These are phyloP conservation scores for Agaricus subrufescens DNA, from an alignment of 768 basidiomycete genomes.

Conservation along the genomic window DNA sequence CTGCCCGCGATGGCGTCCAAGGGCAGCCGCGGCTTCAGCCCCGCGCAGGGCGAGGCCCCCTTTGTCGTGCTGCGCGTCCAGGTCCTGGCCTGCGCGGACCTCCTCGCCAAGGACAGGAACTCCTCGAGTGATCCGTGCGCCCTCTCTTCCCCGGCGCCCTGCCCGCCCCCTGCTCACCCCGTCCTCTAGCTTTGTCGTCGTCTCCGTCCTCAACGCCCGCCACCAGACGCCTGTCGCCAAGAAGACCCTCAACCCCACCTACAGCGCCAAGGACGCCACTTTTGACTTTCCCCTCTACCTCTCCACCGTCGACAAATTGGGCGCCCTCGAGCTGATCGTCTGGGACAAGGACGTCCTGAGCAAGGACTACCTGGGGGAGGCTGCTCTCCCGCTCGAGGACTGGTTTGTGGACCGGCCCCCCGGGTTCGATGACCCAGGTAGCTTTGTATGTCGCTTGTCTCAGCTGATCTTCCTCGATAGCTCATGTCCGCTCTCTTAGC, in stretches of 20 bases:
- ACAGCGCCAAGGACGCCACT: constrained; percentile 64
- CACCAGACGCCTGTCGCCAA: constrained; percentile 75
- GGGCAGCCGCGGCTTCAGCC: constrained; percentile 21
- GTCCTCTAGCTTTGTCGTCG: constrained; percentile 58
- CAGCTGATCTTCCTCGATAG: background rate
- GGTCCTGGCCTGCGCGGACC: constrained; percentile 56
- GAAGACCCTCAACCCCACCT: constrained; percentile 65
- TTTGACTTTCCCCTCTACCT: constrained; percentile 88
- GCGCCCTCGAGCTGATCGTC: constrained; percentile 77
- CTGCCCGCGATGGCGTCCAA: constrained; percentile 29
- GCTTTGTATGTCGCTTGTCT: constrained; percentile 48
- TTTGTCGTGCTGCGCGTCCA: constrained; percentile 65
- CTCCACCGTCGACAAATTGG: constrained; percentile 66
- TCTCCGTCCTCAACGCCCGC: constrained; percentile 52
- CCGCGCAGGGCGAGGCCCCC: constrained; percentile 59
- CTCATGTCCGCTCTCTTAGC: constrained; percentile 17
- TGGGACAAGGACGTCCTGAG: constrained; percentile 92
- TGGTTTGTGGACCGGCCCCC: constrained; percentile 59
- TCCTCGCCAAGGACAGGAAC: constrained; percentile 61
- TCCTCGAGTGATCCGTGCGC: constrained; percentile 78
- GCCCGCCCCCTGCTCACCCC: background rate
- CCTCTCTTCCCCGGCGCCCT: background rate
- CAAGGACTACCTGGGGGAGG: constrained; percentile 95
- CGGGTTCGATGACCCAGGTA: constrained; percentile 58
- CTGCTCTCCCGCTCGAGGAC: constrained; percentile 68